phyloP scores from a whole-genome alignment of 306 rosid genomes.

The Fragaria ananassa region DNA sequence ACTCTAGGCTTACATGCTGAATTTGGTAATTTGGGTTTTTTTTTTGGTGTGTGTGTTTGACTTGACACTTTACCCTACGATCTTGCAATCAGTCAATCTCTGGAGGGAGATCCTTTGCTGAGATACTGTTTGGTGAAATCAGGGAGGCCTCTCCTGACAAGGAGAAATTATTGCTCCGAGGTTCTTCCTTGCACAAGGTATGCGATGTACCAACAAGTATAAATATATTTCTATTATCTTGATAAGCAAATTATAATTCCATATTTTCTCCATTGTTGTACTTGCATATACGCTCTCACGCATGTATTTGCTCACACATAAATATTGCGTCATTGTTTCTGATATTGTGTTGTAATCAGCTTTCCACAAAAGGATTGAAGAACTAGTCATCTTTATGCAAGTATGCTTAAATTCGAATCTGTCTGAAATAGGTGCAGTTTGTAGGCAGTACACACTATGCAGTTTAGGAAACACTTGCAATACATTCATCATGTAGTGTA shows the following conservation, averaged over 20 bases:
- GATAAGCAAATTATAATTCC: conserved; percentile 4
- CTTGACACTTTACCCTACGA: neutral
- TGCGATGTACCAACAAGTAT: conserved; percentile 21
- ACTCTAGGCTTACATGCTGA: neutral
- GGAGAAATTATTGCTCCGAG: conserved; percentile 61
- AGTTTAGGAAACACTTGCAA: neutral
- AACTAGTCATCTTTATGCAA: neutral
- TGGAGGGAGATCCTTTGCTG: conserved; percentile 85
- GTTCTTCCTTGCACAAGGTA: conserved; percentile 92
- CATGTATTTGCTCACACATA: neutral
- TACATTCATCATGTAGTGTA: neutral
- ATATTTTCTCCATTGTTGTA: neutral
- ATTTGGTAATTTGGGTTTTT: neutral
- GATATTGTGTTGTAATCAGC: neutral
- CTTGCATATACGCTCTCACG: neutral
- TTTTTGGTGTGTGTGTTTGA: neutral
- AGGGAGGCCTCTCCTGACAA: conserved; percentile 40
- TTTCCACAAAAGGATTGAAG: neutral
- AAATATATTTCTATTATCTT: conserved; percentile 10
- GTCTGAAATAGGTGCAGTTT: neutral
- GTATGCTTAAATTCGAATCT: neutral
- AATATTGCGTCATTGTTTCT: neutral
- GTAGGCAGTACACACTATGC: neutral
- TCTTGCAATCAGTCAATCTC: conserved; percentile 69
- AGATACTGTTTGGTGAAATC: conserved; percentile 69